Evolutionary conservation across 495 filamentous ascomycete genomes (phyloP).

Genomic region (Aspergillus bridgeri): DNA sequence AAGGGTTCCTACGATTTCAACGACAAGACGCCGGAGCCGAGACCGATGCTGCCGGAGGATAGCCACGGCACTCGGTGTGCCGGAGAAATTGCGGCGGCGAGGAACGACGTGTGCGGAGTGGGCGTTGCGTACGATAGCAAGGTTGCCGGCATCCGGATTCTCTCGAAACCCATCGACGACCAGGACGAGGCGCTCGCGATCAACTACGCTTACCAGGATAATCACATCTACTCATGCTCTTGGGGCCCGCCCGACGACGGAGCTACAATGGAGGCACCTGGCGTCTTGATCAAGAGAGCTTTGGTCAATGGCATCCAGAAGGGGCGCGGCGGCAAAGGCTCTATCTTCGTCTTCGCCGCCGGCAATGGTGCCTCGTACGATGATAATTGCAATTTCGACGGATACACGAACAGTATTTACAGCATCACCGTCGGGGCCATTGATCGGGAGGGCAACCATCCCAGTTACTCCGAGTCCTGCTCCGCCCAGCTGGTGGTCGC

Average conservation of each 20-base stretch:
- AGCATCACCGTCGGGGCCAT: constrained; percentile 95
- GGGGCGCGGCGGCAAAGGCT: constrained; percentile 78
- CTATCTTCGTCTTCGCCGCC: constrained; percentile 94
- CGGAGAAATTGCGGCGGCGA: constrained; percentile 86
- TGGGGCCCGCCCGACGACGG: constrained; percentile 97
- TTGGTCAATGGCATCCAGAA: constrained; percentile 92
- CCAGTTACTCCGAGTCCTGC: constrained; percentile 92
- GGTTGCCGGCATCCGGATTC: constrained; percentile 84
- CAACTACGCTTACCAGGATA: constrained; percentile 86
- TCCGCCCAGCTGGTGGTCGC: constrained; percentile 93
- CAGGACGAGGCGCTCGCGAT: constrained; percentile 88
- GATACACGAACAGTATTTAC: constrained; percentile 99
- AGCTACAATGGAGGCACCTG: constrained; percentile 87
- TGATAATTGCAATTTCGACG: constrained; percentile 99
- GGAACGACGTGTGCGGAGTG: constrained; percentile 91
- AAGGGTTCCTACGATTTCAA: constrained; percentile 95
- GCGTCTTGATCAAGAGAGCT: constrained; percentile 79
- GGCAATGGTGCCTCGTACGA: constrained; percentile 85
- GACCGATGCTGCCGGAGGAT: constrained; percentile 75
- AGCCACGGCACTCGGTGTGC: constrained; percentile 90
- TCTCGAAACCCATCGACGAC: constrained; percentile 86
- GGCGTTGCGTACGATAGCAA: constrained; percentile 92
- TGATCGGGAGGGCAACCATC: constrained; percentile 78
- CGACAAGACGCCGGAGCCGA: constrained; percentile 72
- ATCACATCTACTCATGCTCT: constrained; percentile 97